phyloP scores from a whole-genome alignment of 805 yeast genomes.

The Ogataea trehalophila region DNA sequence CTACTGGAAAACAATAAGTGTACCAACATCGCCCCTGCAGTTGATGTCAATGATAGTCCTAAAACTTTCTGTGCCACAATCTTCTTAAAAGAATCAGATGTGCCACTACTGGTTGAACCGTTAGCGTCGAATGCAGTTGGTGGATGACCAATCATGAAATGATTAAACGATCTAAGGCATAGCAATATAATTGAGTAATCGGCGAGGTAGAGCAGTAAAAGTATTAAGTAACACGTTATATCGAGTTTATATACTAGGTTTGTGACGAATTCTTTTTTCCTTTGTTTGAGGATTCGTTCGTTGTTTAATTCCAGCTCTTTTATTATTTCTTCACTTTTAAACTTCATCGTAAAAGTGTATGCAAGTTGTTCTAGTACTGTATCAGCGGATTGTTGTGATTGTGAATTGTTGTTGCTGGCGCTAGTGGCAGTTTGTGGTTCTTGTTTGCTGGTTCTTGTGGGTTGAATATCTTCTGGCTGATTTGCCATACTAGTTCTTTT shows the following conservation, averaged over 20 bases:
- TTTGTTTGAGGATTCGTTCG: constrained; percentile 35
- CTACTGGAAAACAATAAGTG: constrained; percentile 34
- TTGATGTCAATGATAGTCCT: constrained; percentile 19
- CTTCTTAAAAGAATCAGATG: constrained; percentile 18
- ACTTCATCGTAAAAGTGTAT: constrained; percentile 10
- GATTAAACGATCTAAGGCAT: constrained; percentile 31
- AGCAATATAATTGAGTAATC: constrained; percentile 37
- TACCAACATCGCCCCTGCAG: constrained; percentile 26
- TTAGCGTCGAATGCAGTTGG: constrained; percentile 31
- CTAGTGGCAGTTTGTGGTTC: too few relatives aligned
- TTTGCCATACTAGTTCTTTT: too few relatives aligned
- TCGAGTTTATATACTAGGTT: constrained; percentile 34
- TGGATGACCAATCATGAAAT: constrained; percentile 36
- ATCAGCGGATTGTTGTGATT: neutral
- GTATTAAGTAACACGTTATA: constrained; percentile 32
- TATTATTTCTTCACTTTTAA: constrained; percentile 10
- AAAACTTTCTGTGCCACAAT: constrained; percentile 30
- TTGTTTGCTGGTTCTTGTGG: too few relatives aligned
- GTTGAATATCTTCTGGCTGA: too few relatives aligned
- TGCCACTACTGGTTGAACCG: constrained; percentile 11
- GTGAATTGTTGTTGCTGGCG: too few relatives aligned
- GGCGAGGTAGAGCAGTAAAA: constrained; percentile 35
- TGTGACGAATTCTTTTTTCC: constrained; percentile 36
- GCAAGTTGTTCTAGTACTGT: neutral
- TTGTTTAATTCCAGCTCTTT: constrained; percentile 39